These are phyloP conservation scores for Trichoderma parareesei DNA, from an alignment of 495 filamentous ascomycete species.

Conservation along the genomic window DNA sequence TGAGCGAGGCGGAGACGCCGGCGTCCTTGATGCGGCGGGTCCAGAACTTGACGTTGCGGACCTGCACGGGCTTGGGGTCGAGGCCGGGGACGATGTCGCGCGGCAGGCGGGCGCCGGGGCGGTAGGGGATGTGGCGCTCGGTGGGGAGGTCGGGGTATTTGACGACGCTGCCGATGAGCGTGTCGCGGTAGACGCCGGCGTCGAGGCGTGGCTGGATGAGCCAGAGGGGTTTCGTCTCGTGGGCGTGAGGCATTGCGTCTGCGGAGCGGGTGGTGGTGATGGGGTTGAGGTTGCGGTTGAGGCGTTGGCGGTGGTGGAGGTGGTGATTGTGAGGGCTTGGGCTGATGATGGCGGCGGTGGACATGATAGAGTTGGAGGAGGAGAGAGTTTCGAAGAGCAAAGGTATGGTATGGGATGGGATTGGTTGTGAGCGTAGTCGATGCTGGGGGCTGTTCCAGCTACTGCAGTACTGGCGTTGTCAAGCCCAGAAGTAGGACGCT, in stretches of 20 bases:
- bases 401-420: not conserved
- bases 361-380: not conserved
- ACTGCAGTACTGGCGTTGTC: not conserved
- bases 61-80: not conserved
- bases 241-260: conserved; percentile 1
- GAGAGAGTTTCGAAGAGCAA: not conserved
- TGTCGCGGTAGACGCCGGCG: conserved; percentile 9
- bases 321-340: not conserved
- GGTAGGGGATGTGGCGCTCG: conserved; percentile 11
- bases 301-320: not conserved
- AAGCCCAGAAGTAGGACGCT: not conserved
- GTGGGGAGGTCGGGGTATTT: conserved; percentile 11
- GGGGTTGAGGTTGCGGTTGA: not conserved
- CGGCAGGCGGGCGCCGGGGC: not conserved
- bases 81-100: not conserved
- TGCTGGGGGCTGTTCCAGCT: not conserved
- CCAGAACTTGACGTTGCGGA: conserved; percentile 1
- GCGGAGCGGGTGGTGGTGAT: not conserved
- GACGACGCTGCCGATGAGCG: conserved; percentile 11
- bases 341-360: not conserved
- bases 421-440: not conserved
- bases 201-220: conserved; percentile 8
- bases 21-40: not conserved
- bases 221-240: conserved; percentile 10
- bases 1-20: conserved; percentile 2